A percentile compares a stretch with the other conserved stretches of the same genome.
Evolutionary conservation across 75 land plant species (phyloP).

Genomic region (Selaginella moellendorffii): DNA sequence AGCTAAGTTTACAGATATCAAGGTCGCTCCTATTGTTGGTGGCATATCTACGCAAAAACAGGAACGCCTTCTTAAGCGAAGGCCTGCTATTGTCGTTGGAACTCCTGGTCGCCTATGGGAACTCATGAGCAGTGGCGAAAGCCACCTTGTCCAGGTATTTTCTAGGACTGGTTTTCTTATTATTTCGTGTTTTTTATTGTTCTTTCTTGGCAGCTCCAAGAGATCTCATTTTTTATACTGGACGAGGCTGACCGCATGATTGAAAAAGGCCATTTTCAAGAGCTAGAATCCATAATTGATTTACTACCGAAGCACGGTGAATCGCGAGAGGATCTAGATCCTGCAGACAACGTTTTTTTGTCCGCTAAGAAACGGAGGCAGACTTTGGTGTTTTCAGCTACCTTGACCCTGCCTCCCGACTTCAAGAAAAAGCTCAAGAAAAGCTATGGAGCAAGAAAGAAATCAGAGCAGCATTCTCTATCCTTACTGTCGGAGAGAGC

Average conservation of each 20-base stretch:
- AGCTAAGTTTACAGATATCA: conserved; percentile 37
- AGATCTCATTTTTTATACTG: conserved; percentile 87
- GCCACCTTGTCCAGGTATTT: conserved; percentile 72
- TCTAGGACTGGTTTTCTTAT: neutral
- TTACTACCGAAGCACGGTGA: conserved; percentile 41
- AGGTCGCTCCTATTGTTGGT: conserved; percentile 86
- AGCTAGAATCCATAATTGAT: conserved; percentile 88
- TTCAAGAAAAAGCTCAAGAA: conserved; percentile 72
- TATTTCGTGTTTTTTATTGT: conserved; percentile 9
- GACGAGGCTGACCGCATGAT: conserved; percentile 99
- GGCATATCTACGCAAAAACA: conserved; percentile 92
- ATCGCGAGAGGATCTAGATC: neutral
- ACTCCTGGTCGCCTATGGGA: conserved; percentile 98
- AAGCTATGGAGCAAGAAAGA: neutral
- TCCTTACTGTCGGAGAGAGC: conserved; percentile 69
- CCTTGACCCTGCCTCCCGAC: conserved; percentile 66
- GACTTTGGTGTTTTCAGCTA: conserved; percentile 93
- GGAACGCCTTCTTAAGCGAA: conserved; percentile 61
- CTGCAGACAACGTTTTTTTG: neutral
- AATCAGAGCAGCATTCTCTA: conserved; percentile 37
- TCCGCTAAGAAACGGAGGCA: conserved; percentile 51
- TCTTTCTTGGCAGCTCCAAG: conserved; percentile 46
- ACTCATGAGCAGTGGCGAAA: conserved; percentile 77
- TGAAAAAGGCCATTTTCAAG: conserved; percentile 88
- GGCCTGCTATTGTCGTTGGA: conserved; percentile 83